Evolutionary conservation across 148 eudicot species (phyloP).

Genomic region (Chenopodium formosanum): DNA sequence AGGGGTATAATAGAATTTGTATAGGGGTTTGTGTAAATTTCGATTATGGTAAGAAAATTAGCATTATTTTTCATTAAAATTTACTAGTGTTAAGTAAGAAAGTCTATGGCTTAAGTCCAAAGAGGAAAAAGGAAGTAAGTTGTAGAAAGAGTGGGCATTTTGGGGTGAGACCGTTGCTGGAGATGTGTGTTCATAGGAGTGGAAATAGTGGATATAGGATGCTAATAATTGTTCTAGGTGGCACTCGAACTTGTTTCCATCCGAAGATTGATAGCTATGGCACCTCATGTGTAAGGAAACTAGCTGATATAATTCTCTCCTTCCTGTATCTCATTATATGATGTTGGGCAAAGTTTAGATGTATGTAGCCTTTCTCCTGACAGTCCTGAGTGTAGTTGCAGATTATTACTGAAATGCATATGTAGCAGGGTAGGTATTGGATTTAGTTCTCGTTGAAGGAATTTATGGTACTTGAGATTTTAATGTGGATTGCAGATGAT

Average conservation of each 20-base stretch:
- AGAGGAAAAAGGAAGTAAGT: too few species aligned
- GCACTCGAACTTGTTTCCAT: too few species aligned
- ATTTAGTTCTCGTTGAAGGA: background rate
- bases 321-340: background rate
- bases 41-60: too few species aligned
- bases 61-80: too few species aligned
- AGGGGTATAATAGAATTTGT: background rate
- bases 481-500: background rate
- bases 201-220: background rate
- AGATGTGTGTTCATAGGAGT: background rate
- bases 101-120: too few species aligned
- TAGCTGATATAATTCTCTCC: too few species aligned
- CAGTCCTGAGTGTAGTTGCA: background rate
- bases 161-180: background rate
- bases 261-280: too few species aligned
- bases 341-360: background rate
- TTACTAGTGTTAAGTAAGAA: background rate
- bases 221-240: background rate
- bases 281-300: too few species aligned
- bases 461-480: too few species aligned
- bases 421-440: background rate
- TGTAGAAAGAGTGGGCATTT: background rate
- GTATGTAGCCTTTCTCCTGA: background rate
- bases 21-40: too few species aligned
- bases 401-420: background rate